Evolutionary conservation across 805 yeast species (phyloP).

Genomic region (Nakazawaea holstii): DNA sequence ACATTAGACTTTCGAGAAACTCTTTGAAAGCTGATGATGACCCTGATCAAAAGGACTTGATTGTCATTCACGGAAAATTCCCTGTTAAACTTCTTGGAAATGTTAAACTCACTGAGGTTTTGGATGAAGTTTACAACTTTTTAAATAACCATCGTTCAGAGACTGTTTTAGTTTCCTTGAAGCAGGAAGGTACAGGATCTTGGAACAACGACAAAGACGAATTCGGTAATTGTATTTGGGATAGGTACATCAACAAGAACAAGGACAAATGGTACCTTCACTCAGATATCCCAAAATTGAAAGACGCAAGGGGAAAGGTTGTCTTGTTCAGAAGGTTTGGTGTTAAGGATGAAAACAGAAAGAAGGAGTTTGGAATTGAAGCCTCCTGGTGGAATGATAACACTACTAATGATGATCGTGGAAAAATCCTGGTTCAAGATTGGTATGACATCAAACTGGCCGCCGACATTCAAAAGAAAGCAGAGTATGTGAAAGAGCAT

Average conservation of each 20-base stretch:
- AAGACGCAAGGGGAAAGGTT: conserved; percentile 63
- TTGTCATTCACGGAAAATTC: conserved; percentile 71
- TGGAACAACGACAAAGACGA: conserved; percentile 64
- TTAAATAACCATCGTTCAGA: conserved; percentile 49
- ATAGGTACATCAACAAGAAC: conserved; percentile 42
- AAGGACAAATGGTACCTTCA: conserved; percentile 57
- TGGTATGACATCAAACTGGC: conserved; percentile 56
- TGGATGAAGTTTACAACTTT: conserved; percentile 56
- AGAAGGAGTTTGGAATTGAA: conserved; percentile 51
- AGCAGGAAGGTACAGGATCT: conserved; percentile 66
- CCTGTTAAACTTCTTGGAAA: conserved; percentile 63
- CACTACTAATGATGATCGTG: conserved; percentile 61
- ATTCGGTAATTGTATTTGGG: conserved; percentile 58
- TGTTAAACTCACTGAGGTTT: conserved; percentile 41
- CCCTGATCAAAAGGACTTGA: conserved; percentile 42
- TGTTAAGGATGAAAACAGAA: conserved; percentile 37
- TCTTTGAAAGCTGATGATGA: conserved; percentile 44
- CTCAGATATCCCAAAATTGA: conserved; percentile 49
- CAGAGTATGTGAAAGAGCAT: conserved; percentile 50
- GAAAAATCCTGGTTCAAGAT: conserved; percentile 62
- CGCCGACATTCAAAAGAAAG: conserved; percentile 52
- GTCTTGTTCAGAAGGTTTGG: conserved; percentile 68
- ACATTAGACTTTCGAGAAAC: conserved; percentile 57
- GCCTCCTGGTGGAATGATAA: conserved; percentile 66
- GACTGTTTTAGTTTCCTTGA: conserved; percentile 59